Base-by-base conservation (phyloP, 1,284 basidiomycete genomes). In the Pulveroboletus sp. region DNA sequence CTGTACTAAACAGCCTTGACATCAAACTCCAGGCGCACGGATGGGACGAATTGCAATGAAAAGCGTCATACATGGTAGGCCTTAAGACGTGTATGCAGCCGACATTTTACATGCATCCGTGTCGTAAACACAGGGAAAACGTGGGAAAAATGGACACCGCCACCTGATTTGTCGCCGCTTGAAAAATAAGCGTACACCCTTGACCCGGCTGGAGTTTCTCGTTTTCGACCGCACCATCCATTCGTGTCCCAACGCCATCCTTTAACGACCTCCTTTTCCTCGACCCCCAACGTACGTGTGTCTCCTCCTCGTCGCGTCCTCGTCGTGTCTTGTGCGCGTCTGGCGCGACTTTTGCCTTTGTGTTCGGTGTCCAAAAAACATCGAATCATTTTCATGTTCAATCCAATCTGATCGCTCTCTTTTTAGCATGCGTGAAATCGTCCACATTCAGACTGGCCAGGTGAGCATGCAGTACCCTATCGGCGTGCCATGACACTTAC, bases 391-490 rank as follows among this genome's bases (percentile, higher is more conserved):
- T 54, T 42, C 44, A 15, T 52, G 58, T 64, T 48, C 44, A 51
- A 40, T 48, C 60, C 57, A 59, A 54, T 56, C 74, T 78, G 66
- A 76, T 68, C 50, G 43, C 62, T 62, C 56, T 62, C 63, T 65
- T 61, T 68, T 50, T 64, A 92, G 89, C 80, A 92, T 95, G 92
- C 89, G 93, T 83, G 94, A 96, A 87, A 96, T 96, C 78, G 94
- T 96, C 73, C 94, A 96, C 80, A 86, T 96, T 71, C 94, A 96
- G 78, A 96, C 94, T 68, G 94, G 94, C 81, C 92, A 94, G 86
- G 91, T 91, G 69, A 69, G 83, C 52, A 26, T 47, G 38, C 52
- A 31, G 17, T n/a, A 29, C 20, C 36, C 5, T 38, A 4, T 40
- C 28, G 29, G 15, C 12, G 7, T 28, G 10, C 51, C 35, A 57